Evolutionary conservation across 768 basidiomycete species (phyloP).

Genomic region (Termitomyces sp.): DNA sequence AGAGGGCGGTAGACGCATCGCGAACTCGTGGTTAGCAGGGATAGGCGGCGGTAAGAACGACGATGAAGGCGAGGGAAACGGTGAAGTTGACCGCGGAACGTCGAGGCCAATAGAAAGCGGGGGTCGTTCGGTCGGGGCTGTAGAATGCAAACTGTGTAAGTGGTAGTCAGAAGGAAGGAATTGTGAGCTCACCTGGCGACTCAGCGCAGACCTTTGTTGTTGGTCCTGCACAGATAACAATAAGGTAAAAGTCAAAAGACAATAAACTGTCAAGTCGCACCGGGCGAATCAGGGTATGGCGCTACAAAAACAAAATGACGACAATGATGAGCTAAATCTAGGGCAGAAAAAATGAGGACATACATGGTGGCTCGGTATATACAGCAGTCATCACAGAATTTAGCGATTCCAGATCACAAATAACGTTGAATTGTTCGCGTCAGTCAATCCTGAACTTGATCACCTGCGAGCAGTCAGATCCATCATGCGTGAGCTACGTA

Average conservation of each 20-base stretch:
- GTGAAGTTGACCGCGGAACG: slow-evolving; percentile 38
- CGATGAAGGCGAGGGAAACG: slow-evolving; percentile 62
- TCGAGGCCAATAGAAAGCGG: slow-evolving; percentile 39
- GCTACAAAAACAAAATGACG: background rate
- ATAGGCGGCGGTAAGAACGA: slow-evolving; percentile 68
- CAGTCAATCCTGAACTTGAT: background rate
- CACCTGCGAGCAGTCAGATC: background rate
- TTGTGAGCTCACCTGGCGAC: background rate
- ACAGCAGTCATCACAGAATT: background rate
- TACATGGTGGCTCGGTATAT: background rate
- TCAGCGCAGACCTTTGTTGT: background rate
- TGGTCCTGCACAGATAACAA: background rate
- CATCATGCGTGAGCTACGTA: no score
- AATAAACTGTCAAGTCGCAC: background rate
- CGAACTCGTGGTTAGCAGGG: slow-evolving; percentile 67
- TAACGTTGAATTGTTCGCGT: background rate
- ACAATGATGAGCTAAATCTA: background rate
- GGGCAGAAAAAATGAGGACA: background rate
- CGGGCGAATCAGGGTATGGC: background rate
- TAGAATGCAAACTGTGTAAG: background rate
- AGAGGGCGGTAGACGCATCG: slow-evolving; percentile 39
- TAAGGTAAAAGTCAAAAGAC: background rate
- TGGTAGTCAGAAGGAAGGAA: background rate
- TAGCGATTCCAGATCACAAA: background rate
- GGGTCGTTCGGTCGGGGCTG: slow-evolving; percentile 1